Base-by-base conservation (phyloP, 805 yeast species). In the Wickerhamiella kurtzmanii region DNA sequence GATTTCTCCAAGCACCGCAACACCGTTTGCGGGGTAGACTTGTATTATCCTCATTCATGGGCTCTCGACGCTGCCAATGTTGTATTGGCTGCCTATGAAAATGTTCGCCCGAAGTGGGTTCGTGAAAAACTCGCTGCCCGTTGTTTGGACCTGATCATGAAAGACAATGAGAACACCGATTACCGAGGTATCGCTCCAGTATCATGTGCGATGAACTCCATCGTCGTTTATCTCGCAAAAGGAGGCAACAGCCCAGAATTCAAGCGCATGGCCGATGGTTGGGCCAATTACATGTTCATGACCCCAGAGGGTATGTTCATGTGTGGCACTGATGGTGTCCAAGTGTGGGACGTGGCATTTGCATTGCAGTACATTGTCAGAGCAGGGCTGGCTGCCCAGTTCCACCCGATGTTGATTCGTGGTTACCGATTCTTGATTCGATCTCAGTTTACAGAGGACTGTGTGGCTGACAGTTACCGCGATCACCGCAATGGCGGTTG, bases 321-420 rank as follows among this genome's bases (percentile, higher is more conserved):
- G 48, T 85, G 82, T 84, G 99, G 99, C 2, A 92, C 99, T 0
- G 92, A 92, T 63, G 99, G 99, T 20, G 85, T 84, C 0, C 99
- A 92, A 64, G 88, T 82, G 1, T 92, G 99, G 98, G 99, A 92
- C 63, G 79, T 80, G 22, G 88, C 96, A 0, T 89, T 92, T 66
- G 82, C 84, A 47, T 70, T 92, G 21, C 98, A 92, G 60, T 84
- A 85, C 57, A 73, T 77, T 51, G 79, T 85, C 50, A 68, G 74
- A 57, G 83, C 95, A 0, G 95, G 95, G 0, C 64, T 88, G 35
- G 88, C 84, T 2, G 81, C 82, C 0, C 77, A 80, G 60, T 85
- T 75, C 60, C 75, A 75, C 41, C 74, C 75, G 4, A 68, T 77
- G 54, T 75, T 92, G 17, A 70, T 70, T n/a, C 67, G 69, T 9